A percentile compares a stretch with the other conserved stretches of the same genome.
phyloP scores from a whole-genome alignment of 768 basidiomycete species.

The Fomitopsis serialis region DNA sequence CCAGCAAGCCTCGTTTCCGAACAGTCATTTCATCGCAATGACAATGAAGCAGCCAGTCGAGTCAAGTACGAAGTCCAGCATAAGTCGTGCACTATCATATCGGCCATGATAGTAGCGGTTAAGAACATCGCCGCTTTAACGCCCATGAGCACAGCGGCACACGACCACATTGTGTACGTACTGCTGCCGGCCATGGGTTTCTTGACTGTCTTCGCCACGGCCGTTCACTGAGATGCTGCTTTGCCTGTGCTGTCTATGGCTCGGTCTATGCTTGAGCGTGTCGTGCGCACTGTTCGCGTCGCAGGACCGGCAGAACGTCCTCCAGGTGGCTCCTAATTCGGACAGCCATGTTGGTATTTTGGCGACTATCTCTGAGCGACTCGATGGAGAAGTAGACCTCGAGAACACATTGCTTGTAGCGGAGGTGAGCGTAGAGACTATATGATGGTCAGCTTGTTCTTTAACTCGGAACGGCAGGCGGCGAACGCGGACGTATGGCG shows the following conservation, averaged over 20 bases:
- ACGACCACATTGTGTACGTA: not conserved
- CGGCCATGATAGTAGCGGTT: no score
- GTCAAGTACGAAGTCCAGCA: no score
- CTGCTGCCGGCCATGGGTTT: not conserved
- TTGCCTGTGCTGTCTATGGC: not conserved
- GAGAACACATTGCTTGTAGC: constrained; percentile 2
- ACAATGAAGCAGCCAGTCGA: no score
- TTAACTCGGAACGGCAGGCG: constrained; percentile 22
- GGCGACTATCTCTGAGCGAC: not conserved
- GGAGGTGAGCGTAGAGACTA: constrained; percentile 1
- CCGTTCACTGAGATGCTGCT: not conserved
- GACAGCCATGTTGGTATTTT: not conserved
- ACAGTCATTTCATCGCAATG: no score
- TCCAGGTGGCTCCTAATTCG: not conserved
- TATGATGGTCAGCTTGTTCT: not conserved
- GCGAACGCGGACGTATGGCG: constrained; percentile 51
- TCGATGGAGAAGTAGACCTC: not conserved
- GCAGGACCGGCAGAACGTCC: not conserved
- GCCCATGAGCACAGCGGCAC: not conserved
- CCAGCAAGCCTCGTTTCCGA: no score
- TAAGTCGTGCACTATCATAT: no score
- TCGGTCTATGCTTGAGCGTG: not conserved
- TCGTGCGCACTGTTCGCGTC: not conserved
- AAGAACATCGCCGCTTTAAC: no score
- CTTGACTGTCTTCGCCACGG: not conserved